A percentile compares a stretch with the other conserved stretches of the same genome.
Conservation (phyloP, 2,329 filamentous ascomycete species). For the Coniochaeta sp. region DNA sequence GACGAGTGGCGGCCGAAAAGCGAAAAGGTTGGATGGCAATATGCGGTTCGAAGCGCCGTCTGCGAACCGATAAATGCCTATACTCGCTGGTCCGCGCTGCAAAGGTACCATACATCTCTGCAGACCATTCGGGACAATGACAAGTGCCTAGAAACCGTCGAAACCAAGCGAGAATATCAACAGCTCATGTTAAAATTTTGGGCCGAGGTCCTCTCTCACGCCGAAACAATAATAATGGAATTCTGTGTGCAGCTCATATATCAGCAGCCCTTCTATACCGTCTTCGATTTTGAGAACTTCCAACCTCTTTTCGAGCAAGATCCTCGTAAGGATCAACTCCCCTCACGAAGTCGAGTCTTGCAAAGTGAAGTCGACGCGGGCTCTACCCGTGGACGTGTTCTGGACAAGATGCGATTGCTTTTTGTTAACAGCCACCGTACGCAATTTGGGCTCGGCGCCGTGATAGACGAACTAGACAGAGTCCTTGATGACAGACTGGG, state of each 20-base stretch:
- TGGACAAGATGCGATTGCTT: background rate
- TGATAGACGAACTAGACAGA: background rate
- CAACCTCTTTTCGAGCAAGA: no score
- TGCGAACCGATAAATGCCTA: background rate
- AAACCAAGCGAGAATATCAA: background rate
- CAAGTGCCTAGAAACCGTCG: background rate
- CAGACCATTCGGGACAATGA: background rate
- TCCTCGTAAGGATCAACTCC: background rate
- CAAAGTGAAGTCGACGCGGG: no score
- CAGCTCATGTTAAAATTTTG: background rate
- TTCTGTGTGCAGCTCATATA: no score
- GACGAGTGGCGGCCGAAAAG: background rate
- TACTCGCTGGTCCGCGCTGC: background rate
- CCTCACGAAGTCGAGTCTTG: no score
- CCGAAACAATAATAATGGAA: background rate
- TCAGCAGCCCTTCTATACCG: no score
- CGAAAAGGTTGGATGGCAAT: background rate
- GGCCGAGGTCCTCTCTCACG: background rate
- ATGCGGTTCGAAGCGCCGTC: background rate
- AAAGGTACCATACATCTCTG: background rate
- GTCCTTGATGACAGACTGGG: background rate
- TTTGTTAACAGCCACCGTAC: background rate
- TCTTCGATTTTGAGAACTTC: no score
- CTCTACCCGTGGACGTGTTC: no score
- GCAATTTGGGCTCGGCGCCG: background rate